Evolutionary conservation across 768 basidiomycete genomes (phyloP), one percentile per base, ranked within the genome.

Genomic region (Auriculariales sp.): DNA sequence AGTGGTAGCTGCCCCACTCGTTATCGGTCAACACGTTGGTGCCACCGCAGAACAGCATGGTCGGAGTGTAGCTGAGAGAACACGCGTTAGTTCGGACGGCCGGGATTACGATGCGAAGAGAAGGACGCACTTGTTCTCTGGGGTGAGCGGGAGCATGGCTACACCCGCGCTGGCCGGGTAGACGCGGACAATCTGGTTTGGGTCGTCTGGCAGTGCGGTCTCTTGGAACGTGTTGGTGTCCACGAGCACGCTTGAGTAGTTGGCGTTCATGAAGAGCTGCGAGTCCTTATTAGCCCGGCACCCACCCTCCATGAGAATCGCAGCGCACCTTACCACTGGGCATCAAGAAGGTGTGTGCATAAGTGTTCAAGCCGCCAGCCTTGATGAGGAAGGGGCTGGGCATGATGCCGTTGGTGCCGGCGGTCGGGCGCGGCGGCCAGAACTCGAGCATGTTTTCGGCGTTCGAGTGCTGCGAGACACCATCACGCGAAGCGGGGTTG

Each of bases 401-500:
- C 42, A 28, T 12, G 45, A 22, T 51, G 71, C 68, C 2, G 74
- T 73, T 7, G 64, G 59, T 32, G 31, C 9, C 31, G 9, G 31
- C 19, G 25, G 47, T 54, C 11, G 72, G 71, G 4, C 75, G 69
- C 14, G 63, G 56, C 19, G 90, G 90, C 64, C 72, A 92, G 63
- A 89, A 86, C 66, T 91, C 89, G 59, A 74, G 83, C 0, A 85
- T 85, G 27, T 83, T 82, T 56, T 92, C 84, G 10, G 86, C 82
- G 9, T 75, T 83, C 31, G 78, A 79, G 44, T 82, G 82, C 57
- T 78, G 72, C 27, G 59, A 66, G 1, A 63, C 63, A 7, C 57
- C 65, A 56, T 83, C 81, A 15, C 84, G 85, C 34, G 67, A 75
- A 54, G 87, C 86, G 2, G 83, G 85, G 54, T 88, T 81, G 10